Base-by-base conservation (phyloP, 2,329 filamentous ascomycete genomes). In the Beauveria varroae region DNA sequence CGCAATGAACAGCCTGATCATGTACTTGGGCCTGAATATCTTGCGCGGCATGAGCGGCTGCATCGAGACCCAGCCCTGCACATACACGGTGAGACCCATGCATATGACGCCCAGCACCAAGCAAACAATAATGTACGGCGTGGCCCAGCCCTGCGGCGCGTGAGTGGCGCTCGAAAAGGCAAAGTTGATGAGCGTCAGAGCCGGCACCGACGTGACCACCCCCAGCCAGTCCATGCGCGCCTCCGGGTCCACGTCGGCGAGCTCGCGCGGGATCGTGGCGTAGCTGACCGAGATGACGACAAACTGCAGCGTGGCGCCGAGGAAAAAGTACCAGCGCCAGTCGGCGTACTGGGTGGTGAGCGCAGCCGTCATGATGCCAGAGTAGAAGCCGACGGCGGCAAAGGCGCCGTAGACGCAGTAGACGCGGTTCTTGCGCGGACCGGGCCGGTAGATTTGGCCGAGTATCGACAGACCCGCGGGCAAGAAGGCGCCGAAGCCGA, bases 321-420 rank as follows among this genome's bases (percentile, higher is more conserved):
- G 79, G 76, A 81, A 90, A 68, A 90, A 90, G 69, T 88, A 90
- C 85, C 85, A 89, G 5, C 81, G 71, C 86, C 87, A 90, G 1
- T 67, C 76, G 1, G 84, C 71, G 63, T 78, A 87, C 67, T 90
- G 83, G 0, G 81, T 82, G 1, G 81, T 75, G 0, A 88, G 57
- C 0, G 87, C 88, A 1, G 85, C 86, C 49, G 88, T 79, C 66
- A 90, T 84, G 61, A 90, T 88, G 1, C 88, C 88, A 14, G 80
- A 62, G 67, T 82, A 86, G 72, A 86, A 86, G 1, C 84, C 84
- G 7, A 85, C 67, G 0, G 80, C 78, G 0, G 82, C 82, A 66
- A 79, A 82, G 0, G 82, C 81, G 18, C 83, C 83, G 67, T 87
- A 80, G 73, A 89, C 65, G 20, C 77, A 76, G 65, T 83, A 83